Evolutionary conservation across 2,329 filamentous ascomycete genomes (phyloP).

Genomic region (Rutstroemia sydowiana): DNA sequence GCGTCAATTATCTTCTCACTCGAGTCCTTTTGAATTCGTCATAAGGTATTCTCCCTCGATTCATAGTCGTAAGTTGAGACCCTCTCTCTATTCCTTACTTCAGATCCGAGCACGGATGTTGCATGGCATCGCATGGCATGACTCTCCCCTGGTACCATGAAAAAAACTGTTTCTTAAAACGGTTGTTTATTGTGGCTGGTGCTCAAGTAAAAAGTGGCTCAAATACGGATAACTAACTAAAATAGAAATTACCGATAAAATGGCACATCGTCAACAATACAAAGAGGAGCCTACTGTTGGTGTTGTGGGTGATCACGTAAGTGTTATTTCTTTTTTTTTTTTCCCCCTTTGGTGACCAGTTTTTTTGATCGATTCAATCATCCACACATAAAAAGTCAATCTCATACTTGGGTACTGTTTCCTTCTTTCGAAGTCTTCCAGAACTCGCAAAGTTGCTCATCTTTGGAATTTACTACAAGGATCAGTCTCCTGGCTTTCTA

Average conservation of each 20-base stretch:
- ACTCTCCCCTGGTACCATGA: conserved; percentile 18
- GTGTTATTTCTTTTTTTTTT: conserved; percentile 23
- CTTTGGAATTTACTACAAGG: conserved; percentile 13
- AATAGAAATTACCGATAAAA: conserved; percentile 15
- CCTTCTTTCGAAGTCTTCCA: neutral
- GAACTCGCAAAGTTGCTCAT: conserved; percentile 22
- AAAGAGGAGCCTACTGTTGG: conserved; percentile 37
- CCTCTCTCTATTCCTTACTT: conserved; percentile 9
- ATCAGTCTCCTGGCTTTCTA: conserved; percentile 6
- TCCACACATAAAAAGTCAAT: conserved; percentile 2
- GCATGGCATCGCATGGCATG: conserved; percentile 19
- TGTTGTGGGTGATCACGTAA: conserved; percentile 37
- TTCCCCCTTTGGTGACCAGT: conserved; percentile 13
- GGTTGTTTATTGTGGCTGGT: conserved; percentile 7
- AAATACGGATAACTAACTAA: conserved; percentile 16
- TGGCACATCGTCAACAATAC: conserved; percentile 34
- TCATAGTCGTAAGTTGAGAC: conserved; percentile 21
- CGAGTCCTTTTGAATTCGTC: neutral
- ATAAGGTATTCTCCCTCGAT: conserved; percentile 3
- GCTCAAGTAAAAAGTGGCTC: conserved; percentile 14
- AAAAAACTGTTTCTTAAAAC: neutral
- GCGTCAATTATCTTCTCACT: conserved; percentile 5
- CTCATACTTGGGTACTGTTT: neutral
- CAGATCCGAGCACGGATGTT: conserved; percentile 22
- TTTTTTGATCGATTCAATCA: neutral